These are phyloP conservation scores for Gliomastix tumulicola DNA, from an alignment of 2,329 filamentous ascomycete species.

Conservation along the genomic window DNA sequence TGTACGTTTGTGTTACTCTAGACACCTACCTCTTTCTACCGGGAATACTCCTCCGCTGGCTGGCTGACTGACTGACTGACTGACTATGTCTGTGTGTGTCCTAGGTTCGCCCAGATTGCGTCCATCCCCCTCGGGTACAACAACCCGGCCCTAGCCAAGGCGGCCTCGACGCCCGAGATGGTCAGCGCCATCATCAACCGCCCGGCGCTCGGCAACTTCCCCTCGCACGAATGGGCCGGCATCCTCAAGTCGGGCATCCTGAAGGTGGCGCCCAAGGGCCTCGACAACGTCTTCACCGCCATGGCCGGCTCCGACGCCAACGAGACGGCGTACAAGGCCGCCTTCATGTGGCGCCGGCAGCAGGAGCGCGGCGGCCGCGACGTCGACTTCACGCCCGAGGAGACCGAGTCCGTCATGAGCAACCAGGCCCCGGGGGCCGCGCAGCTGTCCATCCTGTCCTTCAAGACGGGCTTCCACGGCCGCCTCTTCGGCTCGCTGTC, in stretches of 20 bases:
- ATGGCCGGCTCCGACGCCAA: slow-evolving; percentile 89
- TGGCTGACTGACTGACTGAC: neutral
- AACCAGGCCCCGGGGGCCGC: slow-evolving; percentile 75
- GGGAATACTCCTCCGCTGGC: neutral
- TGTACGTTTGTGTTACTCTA: no score
- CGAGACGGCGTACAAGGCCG: slow-evolving; percentile 90
- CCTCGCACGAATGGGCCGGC: slow-evolving; percentile 74
- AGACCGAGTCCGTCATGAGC: slow-evolving; percentile 68
- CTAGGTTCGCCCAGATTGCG: slow-evolving; percentile 80
- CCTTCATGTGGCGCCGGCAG: slow-evolving; percentile 87
- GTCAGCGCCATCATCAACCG: slow-evolving; percentile 76
- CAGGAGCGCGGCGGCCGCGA: slow-evolving; percentile 67
- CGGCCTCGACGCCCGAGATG: slow-evolving; percentile 73
- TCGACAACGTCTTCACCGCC: slow-evolving; percentile 85
- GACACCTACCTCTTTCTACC: no score
- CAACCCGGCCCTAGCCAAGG: slow-evolving; percentile 67
- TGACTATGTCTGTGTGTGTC: neutral
- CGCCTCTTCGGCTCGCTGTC: slow-evolving; percentile 82
- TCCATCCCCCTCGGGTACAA: slow-evolving; percentile 92
- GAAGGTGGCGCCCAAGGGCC: slow-evolving; percentile 72
- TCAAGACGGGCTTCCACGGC: slow-evolving; percentile 84
- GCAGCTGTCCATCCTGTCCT: slow-evolving; percentile 75
- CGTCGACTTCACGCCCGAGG: slow-evolving; percentile 73
- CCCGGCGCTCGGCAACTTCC: slow-evolving; percentile 86
- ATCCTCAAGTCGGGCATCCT: slow-evolving; percentile 76